These are phyloP conservation scores for Xanthoconium purpureum DNA, from an alignment of 768 basidiomycete species.

Conservation along the genomic window DNA sequence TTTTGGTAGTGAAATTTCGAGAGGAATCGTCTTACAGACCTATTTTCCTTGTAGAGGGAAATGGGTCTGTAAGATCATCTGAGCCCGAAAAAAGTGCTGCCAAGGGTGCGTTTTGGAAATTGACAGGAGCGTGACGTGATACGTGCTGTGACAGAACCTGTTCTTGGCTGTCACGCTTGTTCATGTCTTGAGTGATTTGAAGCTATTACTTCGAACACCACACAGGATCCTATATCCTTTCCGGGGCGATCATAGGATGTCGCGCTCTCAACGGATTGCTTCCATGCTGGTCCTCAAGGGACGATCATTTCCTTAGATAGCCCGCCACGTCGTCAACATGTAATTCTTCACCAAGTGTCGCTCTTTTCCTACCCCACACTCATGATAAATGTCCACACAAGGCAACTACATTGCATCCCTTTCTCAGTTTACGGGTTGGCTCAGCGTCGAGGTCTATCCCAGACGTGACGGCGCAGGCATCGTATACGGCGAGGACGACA, in stretches of 20 bases:
- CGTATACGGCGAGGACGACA: conserved; percentile 57
- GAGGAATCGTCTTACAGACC: too few species aligned
- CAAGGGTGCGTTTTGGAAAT: too few species aligned
- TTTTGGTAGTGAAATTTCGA: too few species aligned
- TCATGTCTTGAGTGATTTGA: not conserved
- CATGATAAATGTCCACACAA: conserved; percentile 92
- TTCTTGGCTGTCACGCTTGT: not conserved
- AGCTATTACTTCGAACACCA: too few species aligned
- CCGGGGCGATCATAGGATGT: conserved; percentile 93
- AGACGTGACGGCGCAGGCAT: conserved; percentile 92
- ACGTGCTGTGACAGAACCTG: not conserved
- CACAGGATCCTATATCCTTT: conserved; percentile 89
- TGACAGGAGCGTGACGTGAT: not conserved
- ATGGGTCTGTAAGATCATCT: too few species aligned
- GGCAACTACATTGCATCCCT: conserved; percentile 61
- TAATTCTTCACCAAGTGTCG: conserved; percentile 69
- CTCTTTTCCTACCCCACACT: conserved; percentile 86
- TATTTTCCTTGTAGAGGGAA: too few species aligned
- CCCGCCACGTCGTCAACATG: conserved; percentile 80
- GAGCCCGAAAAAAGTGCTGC: too few species aligned
- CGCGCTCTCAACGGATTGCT: conserved; percentile 87
- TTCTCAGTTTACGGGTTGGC: conserved; percentile 85
- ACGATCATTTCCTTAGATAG: conserved; percentile 75
- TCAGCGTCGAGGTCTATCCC: conserved; percentile 94
- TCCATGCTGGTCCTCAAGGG: conserved; percentile 71